Conservation (phyloP, 2,329 filamentous ascomycete species). For the Aspergillus fructus region DNA sequence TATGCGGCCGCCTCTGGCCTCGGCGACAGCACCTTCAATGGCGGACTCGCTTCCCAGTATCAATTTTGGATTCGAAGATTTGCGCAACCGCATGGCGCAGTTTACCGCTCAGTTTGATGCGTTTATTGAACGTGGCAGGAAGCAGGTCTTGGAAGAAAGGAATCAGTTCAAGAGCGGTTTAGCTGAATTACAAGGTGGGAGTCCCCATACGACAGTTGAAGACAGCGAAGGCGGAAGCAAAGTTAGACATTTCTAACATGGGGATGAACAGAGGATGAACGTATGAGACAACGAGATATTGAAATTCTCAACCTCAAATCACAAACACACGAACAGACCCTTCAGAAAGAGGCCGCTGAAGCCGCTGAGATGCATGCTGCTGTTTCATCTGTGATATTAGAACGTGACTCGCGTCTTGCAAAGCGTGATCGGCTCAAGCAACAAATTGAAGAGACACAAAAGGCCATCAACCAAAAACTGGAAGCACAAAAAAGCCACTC, state of each 20-base stretch:
- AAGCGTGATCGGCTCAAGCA: constrained; percentile 57
- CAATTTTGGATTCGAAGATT: constrained; percentile 93
- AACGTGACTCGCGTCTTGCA: constrained; percentile 55
- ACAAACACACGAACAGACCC: constrained; percentile 54
- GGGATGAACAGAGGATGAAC: constrained; percentile 71
- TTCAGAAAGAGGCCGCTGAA: constrained; percentile 61
- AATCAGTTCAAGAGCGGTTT: constrained; percentile 92
- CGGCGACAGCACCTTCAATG: constrained; percentile 58
- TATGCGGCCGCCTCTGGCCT: constrained; percentile 52
- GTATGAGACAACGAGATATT: constrained; percentile 83
- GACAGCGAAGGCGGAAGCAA: neutral
- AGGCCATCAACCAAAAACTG: constrained; percentile 45
- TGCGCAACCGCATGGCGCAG: constrained; percentile 91
- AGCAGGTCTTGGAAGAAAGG: constrained; percentile 85
- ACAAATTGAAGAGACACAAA: constrained; percentile 54
- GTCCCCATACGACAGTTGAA: constrained; percentile 3
- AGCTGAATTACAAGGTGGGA: constrained; percentile 76
- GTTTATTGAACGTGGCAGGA: constrained; percentile 89
- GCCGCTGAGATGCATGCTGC: constrained; percentile 62
- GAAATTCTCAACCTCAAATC: constrained; percentile 67
- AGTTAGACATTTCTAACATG: constrained; percentile 1
- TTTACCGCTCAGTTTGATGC: constrained; percentile 89
- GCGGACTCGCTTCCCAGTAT: constrained; percentile 75
- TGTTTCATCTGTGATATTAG: constrained; percentile 56
- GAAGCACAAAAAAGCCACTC: constrained; percentile 54